Evolutionary conservation across 768 basidiomycete species (phyloP), one percentile per base, ranked within the genome.

Genomic region (Lactifluus rugatus): DNA sequence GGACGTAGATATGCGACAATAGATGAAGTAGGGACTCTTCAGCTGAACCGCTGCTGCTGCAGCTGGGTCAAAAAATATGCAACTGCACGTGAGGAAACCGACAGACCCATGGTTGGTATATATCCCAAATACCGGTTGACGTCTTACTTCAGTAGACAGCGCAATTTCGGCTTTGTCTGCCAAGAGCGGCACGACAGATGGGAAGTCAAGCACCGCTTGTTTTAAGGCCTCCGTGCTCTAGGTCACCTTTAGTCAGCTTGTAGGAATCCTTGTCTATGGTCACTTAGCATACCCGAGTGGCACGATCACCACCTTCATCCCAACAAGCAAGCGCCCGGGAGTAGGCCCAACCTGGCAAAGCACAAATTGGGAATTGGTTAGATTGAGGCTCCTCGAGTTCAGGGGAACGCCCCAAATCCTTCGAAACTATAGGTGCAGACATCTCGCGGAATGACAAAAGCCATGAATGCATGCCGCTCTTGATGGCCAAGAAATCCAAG

Each of bases 1-100:
- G 81, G 3, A 80, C 89, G 69, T 98, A 98, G 23, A 97, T 81
- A 66, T 93, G 89, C 0, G 89, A 87, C 3, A 97, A 78, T 8
- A 96, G 80, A 63, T 96, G 87, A 0, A 92, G 72, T 2, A 79
- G 68, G 0, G 79, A 77, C 9, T 74, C 70, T 25, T 58, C 56
- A 5, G 45, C 41, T 16, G n/a, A 53, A 21, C 53, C 23, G 26
- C 49, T 52, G 26, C 48, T 62, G 37, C 31, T 8, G 23, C 23
- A 13, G 9, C 10, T 28, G 21, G 17, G 25, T 49, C 26, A 45
- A 31, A 44, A 25, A 8, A 48, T 28, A 52, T 9, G 36, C 10
- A 48, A 19, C 11, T 4, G 8, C 17, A 14, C 23, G 13, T 3
- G 7, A 48, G 28, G 57, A 26, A n/a, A 49, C 52, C 19, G 21